Evolutionary conservation across 1,284 basidiomycete species (phyloP).

Genomic region (Cutaneotrichosporon sp.): DNA sequence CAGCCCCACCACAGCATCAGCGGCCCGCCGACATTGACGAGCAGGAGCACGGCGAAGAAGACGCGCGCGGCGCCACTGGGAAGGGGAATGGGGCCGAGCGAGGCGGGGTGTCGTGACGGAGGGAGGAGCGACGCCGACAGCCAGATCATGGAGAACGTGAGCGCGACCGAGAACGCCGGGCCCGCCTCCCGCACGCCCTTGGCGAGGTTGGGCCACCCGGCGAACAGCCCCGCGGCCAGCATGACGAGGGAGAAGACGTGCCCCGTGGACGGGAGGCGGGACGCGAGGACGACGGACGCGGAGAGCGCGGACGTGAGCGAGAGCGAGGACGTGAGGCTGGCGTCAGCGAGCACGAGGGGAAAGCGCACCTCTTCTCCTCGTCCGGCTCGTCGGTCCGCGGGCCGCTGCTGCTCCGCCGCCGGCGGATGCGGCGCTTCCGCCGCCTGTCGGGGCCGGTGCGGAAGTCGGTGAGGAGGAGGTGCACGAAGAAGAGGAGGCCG

Average conservation of each 20-base stretch:
- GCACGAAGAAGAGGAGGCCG: conserved; percentile 64
- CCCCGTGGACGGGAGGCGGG: conserved; percentile 76
- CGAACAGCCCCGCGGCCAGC: conserved; percentile 81
- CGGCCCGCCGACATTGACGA: conserved; percentile 45
- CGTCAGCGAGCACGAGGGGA: background rate
- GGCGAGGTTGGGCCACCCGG: conserved; percentile 78
- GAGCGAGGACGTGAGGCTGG: conserved; percentile 80
- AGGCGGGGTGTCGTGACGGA: background rate
- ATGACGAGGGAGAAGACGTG: conserved; percentile 89
- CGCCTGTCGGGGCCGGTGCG: conserved; percentile 50
- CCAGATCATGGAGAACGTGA: conserved; percentile 38
- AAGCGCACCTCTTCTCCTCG: conserved; percentile 40
- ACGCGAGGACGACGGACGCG: conserved; percentile 90
- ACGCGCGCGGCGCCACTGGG: conserved; percentile 25
- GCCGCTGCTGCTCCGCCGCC: conserved; percentile 16
- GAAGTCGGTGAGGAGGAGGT: conserved; percentile 70
- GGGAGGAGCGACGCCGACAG: conserved; percentile 38
- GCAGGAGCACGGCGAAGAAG: conserved; percentile 27
- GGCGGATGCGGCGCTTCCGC: conserved; percentile 22
- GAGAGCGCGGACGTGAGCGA: conserved; percentile 95
- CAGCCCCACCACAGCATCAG: conserved; percentile 45
- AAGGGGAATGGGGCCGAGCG: conserved; percentile 4
- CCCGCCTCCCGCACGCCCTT: conserved; percentile 65
- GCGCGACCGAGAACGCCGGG: conserved; percentile 31
- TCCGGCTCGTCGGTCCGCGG: conserved; percentile 20